phyloP scores from a whole-genome alignment of 2,329 filamentous ascomycete genomes.

The Aspergillus fijiensis region DNA sequence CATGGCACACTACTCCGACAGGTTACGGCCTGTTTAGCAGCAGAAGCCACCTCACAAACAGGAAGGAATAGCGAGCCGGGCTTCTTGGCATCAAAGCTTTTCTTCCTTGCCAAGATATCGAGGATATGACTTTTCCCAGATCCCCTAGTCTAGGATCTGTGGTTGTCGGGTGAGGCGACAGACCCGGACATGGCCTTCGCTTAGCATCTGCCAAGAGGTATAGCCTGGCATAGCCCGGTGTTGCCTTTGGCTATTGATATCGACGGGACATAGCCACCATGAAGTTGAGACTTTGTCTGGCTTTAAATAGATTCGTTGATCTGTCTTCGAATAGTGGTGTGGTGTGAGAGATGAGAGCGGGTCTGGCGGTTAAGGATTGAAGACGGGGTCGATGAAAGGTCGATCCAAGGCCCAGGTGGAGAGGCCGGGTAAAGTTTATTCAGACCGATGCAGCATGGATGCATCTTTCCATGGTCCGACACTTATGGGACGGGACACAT shows the following conservation, averaged over 20 bases:
- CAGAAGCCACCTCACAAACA: neutral
- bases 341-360: neutral
- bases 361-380: slow-evolving; percentile 5
- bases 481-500: too few relatives aligned
- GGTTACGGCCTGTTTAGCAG: too few relatives aligned
- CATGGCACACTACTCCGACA: too few relatives aligned
- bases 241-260: neutral
- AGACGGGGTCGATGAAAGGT: neutral
- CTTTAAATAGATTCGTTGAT: neutral
- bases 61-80: neutral
- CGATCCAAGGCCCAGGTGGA: neutral
- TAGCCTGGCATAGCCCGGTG: neutral
- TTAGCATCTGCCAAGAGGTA: neutral
- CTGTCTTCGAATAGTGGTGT: slow-evolving; percentile 1
- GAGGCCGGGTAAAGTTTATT: slow-evolving; percentile 5
- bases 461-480: too few relatives aligned
- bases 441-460: neutral
- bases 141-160: neutral
- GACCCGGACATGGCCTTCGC: neutral
- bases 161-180: neutral
- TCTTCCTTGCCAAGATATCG: neutral
- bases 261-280: neutral
- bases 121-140: slow-evolving; percentile 8
- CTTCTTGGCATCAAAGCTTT: neutral
- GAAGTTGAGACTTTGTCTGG: neutral